Conservation (phyloP, 73 alveolate species). For the Urostyla sp. region DNA sequence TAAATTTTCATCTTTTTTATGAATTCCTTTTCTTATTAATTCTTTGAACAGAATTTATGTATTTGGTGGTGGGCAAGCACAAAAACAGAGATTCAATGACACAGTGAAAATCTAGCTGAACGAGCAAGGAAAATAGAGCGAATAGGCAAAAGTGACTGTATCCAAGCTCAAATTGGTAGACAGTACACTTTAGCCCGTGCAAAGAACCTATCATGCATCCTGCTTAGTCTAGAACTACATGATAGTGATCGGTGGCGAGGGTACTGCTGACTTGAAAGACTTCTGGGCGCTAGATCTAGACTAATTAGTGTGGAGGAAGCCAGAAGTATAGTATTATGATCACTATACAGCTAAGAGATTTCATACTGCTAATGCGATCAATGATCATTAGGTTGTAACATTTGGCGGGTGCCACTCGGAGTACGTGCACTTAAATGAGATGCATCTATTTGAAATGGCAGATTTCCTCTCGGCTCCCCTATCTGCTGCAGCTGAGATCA, state of each 20-base stretch:
- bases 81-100: conserved; percentile 64
- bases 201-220: conserved; percentile 76
- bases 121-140: neutral
- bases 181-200: conserved; percentile 37
- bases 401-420: conserved; percentile 77
- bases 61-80: conserved; percentile 74
- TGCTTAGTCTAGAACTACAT: conserved; percentile 60
- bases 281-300: conserved; percentile 68
- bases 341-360: conserved; percentile 61
- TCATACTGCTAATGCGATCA: conserved; percentile 62
- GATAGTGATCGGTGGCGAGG: conserved; percentile 74
- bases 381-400: conserved; percentile 26
- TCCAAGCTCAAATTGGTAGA: conserved; percentile 14
- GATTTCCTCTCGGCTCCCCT: conserved; percentile 16
- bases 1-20: neutral
- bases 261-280: conserved; percentile 54
- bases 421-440: conserved; percentile 57
- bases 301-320: conserved; percentile 42
- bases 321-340: conserved; percentile 14
- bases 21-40: neutral
- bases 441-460: conserved; percentile 52
- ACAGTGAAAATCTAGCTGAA: conserved; percentile 39
- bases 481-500: neutral
- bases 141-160: conserved; percentile 1
- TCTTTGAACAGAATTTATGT: conserved; percentile 46